A percentile compares a stretch with the other conserved stretches of the same genome.
These are phyloP conservation scores for Pelargonium fulgidum DNA, from an alignment of 441 rosid species.

Conservation along the genomic window DNA sequence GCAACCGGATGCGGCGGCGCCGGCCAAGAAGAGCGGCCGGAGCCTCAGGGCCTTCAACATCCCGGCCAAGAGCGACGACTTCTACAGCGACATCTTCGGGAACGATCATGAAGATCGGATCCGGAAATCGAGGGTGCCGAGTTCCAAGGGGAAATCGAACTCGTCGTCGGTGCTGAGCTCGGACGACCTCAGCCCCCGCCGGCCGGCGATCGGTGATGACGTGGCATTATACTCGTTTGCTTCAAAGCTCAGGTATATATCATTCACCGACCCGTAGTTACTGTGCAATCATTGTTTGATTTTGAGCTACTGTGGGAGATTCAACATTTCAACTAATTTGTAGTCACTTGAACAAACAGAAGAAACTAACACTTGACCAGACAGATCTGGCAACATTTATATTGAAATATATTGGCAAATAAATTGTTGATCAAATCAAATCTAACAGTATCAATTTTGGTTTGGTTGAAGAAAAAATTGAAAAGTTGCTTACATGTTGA, in stretches of 20 bases:
- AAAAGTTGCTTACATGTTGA: too few relatives aligned
- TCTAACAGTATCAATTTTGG: too few relatives aligned
- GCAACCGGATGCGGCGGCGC: slow-evolving; percentile 26
- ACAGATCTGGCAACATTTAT: too few relatives aligned
- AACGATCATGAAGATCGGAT: slow-evolving; percentile 21
- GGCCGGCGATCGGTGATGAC: slow-evolving; percentile 50
- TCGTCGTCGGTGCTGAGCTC: slow-evolving; percentile 72
- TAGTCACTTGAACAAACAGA: too few relatives aligned
- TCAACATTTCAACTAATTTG: too few relatives aligned
- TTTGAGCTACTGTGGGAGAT: too few relatives aligned
- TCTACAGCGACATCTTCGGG: slow-evolving; percentile 64
- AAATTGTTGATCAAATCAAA: too few relatives aligned
- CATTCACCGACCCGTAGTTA: neutral
- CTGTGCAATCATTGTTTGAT: slow-evolving; percentile 5
- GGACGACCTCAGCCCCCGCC: slow-evolving; percentile 70
- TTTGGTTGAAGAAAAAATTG: too few relatives aligned
- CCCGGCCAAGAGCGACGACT: slow-evolving; percentile 48
- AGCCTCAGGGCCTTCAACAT: slow-evolving; percentile 63
- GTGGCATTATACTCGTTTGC: slow-evolving; percentile 57
- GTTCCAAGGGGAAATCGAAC: slow-evolving; percentile 51
- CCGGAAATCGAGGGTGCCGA: slow-evolving; percentile 41
- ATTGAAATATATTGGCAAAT: too few relatives aligned
- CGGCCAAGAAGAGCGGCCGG: slow-evolving; percentile 36
- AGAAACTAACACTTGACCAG: too few relatives aligned
- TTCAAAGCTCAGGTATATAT: slow-evolving; percentile 60